phyloP scores from a whole-genome alignment of 164 flowering plant species.

The Dillenia turbinata region DNA sequence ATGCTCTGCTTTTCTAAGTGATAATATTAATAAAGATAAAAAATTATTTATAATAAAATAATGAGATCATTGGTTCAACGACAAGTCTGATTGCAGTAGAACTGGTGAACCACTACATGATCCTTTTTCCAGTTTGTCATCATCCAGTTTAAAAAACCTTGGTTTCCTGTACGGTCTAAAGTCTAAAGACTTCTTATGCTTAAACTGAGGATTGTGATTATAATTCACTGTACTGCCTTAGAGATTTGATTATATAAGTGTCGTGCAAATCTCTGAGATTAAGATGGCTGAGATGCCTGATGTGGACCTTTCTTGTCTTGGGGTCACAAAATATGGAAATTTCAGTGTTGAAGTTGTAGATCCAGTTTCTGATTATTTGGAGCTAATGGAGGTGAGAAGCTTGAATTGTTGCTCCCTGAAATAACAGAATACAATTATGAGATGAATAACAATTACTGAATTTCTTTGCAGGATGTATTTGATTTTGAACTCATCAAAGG shows the following conservation, averaged over 20 bases:
- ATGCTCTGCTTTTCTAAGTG: too few species aligned
- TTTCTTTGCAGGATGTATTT: slow-evolving; percentile 74
- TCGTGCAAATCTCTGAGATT: slow-evolving; percentile 85
- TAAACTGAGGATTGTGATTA: background rate
- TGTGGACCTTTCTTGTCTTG: slow-evolving; percentile 70
- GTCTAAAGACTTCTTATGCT: too few species aligned
- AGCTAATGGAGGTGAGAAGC: slow-evolving; percentile 74
- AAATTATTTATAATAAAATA: too few species aligned
- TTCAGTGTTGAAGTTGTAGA: slow-evolving; percentile 89
- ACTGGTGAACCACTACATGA: too few species aligned
- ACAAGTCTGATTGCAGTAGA: too few species aligned
- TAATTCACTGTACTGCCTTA: background rate
- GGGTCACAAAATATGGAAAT: slow-evolving; percentile 66
- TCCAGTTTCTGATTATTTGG: slow-evolving; percentile 93
- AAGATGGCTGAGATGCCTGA: slow-evolving; percentile 87
- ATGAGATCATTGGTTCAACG: too few species aligned
- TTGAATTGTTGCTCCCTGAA: background rate
- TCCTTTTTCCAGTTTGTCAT: too few species aligned
- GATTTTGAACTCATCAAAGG: slow-evolving; percentile 79
- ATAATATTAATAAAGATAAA: too few species aligned
- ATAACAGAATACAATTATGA: too few species aligned
- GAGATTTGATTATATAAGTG: slow-evolving; percentile 11
- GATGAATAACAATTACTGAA: too few species aligned
- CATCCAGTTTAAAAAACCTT: too few species aligned
- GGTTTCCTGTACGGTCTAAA: too few species aligned